These are phyloP conservation scores for Alternaria sp. DNA, from an alignment of 2,329 filamentous ascomycete species.

Conservation along the genomic window DNA sequence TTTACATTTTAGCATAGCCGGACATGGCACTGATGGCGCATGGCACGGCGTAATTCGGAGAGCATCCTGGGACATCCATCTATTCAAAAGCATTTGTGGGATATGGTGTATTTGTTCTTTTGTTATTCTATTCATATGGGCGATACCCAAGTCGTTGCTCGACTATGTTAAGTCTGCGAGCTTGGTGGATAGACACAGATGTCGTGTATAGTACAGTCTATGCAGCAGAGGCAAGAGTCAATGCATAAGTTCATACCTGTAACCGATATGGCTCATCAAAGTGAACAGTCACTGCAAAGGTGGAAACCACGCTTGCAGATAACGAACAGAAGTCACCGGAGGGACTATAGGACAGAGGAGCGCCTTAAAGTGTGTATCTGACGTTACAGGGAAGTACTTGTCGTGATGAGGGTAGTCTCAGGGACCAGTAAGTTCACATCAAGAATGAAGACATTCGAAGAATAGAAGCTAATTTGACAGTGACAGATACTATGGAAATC, in stretches of 20 bases:
- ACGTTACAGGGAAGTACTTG: too few relatives aligned
- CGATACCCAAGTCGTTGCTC: neutral
- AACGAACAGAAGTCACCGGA: too few relatives aligned
- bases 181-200: neutral
- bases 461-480: too few relatives aligned
- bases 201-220: neutral
- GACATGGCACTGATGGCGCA: neutral
- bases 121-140: neutral
- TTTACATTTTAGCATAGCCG: constrained; percentile 7
- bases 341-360: too few relatives aligned
- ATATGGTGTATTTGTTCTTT: neutral
- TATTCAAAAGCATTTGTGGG: neutral
- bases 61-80: neutral
- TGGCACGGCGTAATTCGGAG: neutral
- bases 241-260: neutral
- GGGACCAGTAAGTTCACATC: too few relatives aligned
- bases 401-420: too few relatives aligned
- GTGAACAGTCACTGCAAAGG: too few relatives aligned
- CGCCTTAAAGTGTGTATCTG: too few relatives aligned
- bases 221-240: neutral
- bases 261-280: too few relatives aligned
- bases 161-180: neutral
- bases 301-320: too few relatives aligned
- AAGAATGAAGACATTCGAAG: too few relatives aligned
- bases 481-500: too few relatives aligned